Percentiles rank a stretch among this genome's conserved stretches.
These are phyloP conservation scores for Aspergillus sp. DNA, from an alignment of 2,329 filamentous ascomycete genomes.

Conservation along the genomic window DNA sequence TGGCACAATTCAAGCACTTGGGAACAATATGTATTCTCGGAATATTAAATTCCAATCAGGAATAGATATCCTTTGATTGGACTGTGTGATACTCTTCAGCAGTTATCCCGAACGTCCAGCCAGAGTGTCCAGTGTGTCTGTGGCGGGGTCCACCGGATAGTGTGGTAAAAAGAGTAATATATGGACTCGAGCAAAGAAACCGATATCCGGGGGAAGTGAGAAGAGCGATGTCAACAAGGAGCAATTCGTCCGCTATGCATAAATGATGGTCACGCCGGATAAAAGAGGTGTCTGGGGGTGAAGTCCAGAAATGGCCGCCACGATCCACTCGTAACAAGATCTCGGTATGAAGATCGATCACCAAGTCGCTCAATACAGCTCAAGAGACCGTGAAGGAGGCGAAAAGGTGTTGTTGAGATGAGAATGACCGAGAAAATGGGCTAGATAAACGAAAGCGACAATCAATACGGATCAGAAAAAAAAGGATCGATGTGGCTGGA, in stretches of 20 bases:
- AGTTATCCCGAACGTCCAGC: neutral
- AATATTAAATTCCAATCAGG: neutral
- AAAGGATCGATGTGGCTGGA: conserved; percentile 35
- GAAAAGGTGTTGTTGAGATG: conserved; percentile 15
- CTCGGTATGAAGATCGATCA: conserved; percentile 11
- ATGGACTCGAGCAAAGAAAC: conserved; percentile 10
- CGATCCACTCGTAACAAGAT: conserved; percentile 10
- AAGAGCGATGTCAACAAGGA: conserved; percentile 8
- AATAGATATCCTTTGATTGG: neutral
- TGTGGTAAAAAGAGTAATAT: conserved; percentile 10
- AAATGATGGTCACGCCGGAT: conserved; percentile 3
- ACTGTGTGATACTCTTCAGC: too few species aligned
- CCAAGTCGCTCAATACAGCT: conserved; percentile 11
- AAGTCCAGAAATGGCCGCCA: conserved; percentile 9
- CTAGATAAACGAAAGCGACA: conserved; percentile 16
- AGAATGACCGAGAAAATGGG: conserved; percentile 13
- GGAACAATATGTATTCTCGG: neutral
- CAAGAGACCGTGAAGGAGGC: conserved; percentile 13
- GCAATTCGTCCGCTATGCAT: conserved; percentile 8
- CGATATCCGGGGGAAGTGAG: conserved; percentile 3
- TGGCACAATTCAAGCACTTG: conserved; percentile 6
- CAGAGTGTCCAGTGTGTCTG: conserved; percentile 8
- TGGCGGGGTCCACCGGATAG: conserved; percentile 12
- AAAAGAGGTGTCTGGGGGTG: conserved; percentile 7
- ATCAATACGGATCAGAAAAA: conserved; percentile 31